phyloP scores from a whole-genome alignment of 2,329 filamentous ascomycete genomes.

The Gyromitra esculenta region DNA sequence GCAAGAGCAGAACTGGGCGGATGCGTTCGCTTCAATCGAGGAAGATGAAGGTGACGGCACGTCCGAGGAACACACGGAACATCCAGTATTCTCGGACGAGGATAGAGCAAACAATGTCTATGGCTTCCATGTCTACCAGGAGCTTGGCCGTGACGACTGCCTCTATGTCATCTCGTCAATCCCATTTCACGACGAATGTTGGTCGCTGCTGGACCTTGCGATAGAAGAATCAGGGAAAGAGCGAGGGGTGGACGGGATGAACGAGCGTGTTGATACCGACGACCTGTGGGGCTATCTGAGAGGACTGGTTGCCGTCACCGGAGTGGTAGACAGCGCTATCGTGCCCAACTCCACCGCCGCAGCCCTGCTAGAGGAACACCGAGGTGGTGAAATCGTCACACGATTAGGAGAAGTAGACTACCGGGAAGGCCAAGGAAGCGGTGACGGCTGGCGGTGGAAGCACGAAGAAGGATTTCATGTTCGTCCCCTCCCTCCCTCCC shows the following conservation, averaged over 20 bases:
- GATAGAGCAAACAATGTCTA: slow-evolving; percentile 37
- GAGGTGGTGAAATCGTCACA: slow-evolving; percentile 51
- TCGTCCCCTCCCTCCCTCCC: slow-evolving; percentile 37
- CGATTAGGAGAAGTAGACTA: slow-evolving; percentile 56
- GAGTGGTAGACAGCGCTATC: slow-evolving; percentile 35
- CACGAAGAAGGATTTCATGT: slow-evolving; percentile 57
- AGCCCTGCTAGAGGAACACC: slow-evolving; percentile 38
- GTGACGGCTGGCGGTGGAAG: slow-evolving; percentile 56
- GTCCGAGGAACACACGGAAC: slow-evolving; percentile 28
- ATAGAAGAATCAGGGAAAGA: slow-evolving; percentile 55
- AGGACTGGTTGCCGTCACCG: slow-evolving; percentile 52
- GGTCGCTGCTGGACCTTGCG: slow-evolving; percentile 55
- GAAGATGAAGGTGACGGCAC: slow-evolving; percentile 47
- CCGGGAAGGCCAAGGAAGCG: slow-evolving; percentile 55
- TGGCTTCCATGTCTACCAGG: slow-evolving; percentile 56
- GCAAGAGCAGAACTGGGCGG: slow-evolving; percentile 55
- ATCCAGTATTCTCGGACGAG: slow-evolving; percentile 50
- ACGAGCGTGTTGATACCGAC: slow-evolving; percentile 43
- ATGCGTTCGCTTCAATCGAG: slow-evolving; percentile 55
- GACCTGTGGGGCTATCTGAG: slow-evolving; percentile 55
- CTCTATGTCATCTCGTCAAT: slow-evolving; percentile 55
- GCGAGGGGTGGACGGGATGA: slow-evolving; percentile 47
- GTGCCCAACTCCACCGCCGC: slow-evolving; percentile 34
- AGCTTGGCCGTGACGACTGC: slow-evolving; percentile 52
- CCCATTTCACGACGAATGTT: slow-evolving; percentile 57